Base-by-base conservation (phyloP, 345 rosid species). In the Arabis alpina region DNA sequence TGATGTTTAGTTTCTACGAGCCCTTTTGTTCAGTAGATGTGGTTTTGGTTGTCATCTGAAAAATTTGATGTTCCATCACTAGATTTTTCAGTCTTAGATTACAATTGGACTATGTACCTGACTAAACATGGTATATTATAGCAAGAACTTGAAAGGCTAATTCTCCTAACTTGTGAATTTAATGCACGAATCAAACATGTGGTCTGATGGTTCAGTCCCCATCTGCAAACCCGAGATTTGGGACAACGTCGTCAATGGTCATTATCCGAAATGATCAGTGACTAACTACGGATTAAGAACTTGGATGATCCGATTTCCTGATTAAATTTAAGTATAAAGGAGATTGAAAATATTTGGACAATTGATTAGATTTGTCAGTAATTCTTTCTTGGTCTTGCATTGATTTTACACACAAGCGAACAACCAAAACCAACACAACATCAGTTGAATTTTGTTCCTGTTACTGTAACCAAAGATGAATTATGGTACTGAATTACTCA, bases 1-100 rank as follows among this genome's bases (percentile, higher is more conserved):
- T 73, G 43, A 51, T 74, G 62, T 52, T 72, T 74, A 66, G 77
- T 42, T 60, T 32, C 53, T 28, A 67, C 72, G 54, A 45, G 71
- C 34, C 30, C 24, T 40, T 41, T 44, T 44, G 49, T 44, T 44
- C 16, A 44, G 49, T 44, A 44, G 70, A 4, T 53, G 27, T 16
- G 47, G 74, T 44, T 63, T 54, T 54, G 59, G 27, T 39, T 36
- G 47, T 53, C 49, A 43, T 24, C 39, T 44, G 68, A 30, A 61
- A 55, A 25, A 54, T 43, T 30, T 45, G 64, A 51, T 52, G 68
- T 61, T 61, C 4, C 8, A 28, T 32, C 28, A 19, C 12, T 52
- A 16, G 19, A 45, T 55, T 52, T 55, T 56, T 39, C 9, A 40
- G n/a, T 56, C 28, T 72, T 55, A 47, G 2, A 24, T 37, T 47